phyloP scores from a whole-genome alignment of 169 alveolate genomes.

The Theileria parva region DNA sequence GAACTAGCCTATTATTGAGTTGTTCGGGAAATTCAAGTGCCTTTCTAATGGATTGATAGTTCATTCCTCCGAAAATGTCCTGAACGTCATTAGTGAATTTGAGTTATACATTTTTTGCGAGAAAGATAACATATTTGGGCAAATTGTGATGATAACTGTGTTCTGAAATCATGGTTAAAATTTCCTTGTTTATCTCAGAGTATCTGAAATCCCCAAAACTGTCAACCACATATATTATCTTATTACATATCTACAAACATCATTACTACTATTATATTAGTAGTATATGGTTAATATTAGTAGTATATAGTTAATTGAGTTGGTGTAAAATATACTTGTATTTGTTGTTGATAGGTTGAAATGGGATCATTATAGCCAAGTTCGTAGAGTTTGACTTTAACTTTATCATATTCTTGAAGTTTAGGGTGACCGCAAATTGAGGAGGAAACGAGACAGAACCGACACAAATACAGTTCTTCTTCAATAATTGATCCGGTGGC shows the following conservation, averaged over 20 bases:
- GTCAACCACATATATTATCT: conserved; percentile 28
- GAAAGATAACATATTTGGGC: conserved; percentile 58
- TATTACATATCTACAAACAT: conserved; percentile 18
- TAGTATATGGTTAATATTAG: neutral
- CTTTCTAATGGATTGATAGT: neutral
- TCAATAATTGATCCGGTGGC: conserved; percentile 51
- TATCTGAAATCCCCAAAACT: conserved; percentile 14
- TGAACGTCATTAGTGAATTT: neutral
- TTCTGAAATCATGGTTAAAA: conserved; percentile 39
- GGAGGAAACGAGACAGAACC: conserved; percentile 35
- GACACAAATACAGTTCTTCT: conserved; percentile 38
- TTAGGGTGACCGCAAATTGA: conserved; percentile 20
- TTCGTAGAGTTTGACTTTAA: conserved; percentile 27
- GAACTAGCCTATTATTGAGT: conserved; percentile 34
- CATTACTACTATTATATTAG: neutral
- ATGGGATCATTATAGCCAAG: conserved; percentile 30
- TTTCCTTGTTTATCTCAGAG: conserved; percentile 20
- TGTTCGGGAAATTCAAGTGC: conserved; percentile 30
- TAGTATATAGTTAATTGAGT: neutral
- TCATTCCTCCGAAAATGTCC: conserved; percentile 30
- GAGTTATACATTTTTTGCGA: conserved; percentile 45
- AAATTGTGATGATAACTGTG: conserved; percentile 53
- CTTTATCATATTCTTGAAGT: conserved; percentile 19
- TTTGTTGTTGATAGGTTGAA: conserved; percentile 14
- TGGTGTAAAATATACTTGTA: conserved; percentile 16